Conservation (phyloP, 768 basidiomycete species). For the Nevesoporus exiguus region DNA sequence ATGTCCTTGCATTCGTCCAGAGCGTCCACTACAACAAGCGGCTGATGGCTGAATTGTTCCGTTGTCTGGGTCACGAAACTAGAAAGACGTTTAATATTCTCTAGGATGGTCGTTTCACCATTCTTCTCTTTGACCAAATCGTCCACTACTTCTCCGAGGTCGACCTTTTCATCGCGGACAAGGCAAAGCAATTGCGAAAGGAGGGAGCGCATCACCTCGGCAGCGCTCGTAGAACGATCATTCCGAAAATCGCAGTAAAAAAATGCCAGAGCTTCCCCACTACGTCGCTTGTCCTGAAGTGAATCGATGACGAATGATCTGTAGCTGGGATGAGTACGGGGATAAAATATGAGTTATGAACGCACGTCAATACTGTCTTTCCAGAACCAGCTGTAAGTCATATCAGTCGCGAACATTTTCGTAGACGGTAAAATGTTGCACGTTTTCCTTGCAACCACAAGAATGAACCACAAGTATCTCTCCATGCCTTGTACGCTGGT, state of each 20-base stretch:
- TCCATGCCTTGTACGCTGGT: not conserved
- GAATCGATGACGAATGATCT: not conserved
- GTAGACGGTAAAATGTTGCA: not conserved
- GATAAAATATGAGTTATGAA: not conserved
- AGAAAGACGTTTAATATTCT: not conserved
- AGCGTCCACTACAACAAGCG: slow-evolving; percentile 18
- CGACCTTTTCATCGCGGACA: not conserved
- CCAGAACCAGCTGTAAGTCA: not conserved
- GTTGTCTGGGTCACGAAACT: not conserved
- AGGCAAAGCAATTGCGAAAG: slow-evolving; percentile 11
- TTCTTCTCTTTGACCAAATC: slow-evolving; percentile 3
- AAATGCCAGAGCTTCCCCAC: slow-evolving; percentile 1
- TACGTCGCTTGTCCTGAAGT: not conserved
- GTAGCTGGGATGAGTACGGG: not conserved
- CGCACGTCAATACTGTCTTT: not conserved
- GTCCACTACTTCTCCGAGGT: not conserved
- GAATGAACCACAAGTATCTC: not conserved
- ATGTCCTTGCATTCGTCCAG: slow-evolving; percentile 21
- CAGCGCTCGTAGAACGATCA: slow-evolving; percentile 1
- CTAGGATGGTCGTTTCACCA: not conserved
- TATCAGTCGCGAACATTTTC: not conserved
- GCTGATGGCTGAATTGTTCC: not conserved
- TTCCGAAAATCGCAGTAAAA: slow-evolving; percentile 27
- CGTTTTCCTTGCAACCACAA: slow-evolving; percentile 1
- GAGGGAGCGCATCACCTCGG: slow-evolving; percentile 19